Evolutionary conservation across 192 early-diverging fungal species (phyloP).

Genomic region (Mortierella hygrophila): DNA sequence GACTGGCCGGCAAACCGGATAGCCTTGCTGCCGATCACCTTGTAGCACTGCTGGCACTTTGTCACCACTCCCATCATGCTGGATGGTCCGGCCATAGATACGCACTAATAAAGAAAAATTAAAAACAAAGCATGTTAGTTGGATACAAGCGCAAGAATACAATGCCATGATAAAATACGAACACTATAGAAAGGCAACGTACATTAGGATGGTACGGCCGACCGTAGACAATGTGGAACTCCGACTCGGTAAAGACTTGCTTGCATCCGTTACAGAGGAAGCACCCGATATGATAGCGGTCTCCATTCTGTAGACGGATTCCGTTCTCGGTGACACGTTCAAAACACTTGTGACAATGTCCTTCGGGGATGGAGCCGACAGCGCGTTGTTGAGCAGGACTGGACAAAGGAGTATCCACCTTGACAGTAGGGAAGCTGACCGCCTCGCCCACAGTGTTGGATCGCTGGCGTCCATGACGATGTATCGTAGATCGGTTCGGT

Average conservation of each 20-base stretch:
- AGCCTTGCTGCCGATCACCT: slow-evolving; percentile 50
- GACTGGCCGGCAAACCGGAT: slow-evolving; percentile 48
- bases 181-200: slow-evolving; percentile 14
- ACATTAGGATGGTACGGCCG: slow-evolving; percentile 59
- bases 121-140: background rate
- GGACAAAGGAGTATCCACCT: background rate
- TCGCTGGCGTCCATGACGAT: slow-evolving; percentile 43
- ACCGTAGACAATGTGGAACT: slow-evolving; percentile 56
- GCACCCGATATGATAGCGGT: slow-evolving; percentile 59
- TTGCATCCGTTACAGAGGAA: slow-evolving; percentile 60
- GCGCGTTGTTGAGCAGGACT: slow-evolving; percentile 19
- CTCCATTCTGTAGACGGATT: slow-evolving; percentile 54
- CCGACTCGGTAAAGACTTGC: slow-evolving; percentile 58
- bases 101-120: slow-evolving; percentile 24
- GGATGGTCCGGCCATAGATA: slow-evolving; percentile 28
- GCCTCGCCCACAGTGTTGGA: slow-evolving; percentile 50
- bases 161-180: background rate
- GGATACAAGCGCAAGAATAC: background rate
- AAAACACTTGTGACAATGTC: slow-evolving; percentile 55
- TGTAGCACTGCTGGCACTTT: slow-evolving; percentile 52
- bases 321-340: slow-evolving; percentile 57
- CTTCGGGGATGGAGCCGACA: slow-evolving; percentile 17
- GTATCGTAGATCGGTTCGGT: slow-evolving; percentile 14
- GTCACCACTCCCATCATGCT: slow-evolving; percentile 33
- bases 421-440: slow-evolving; percentile 26